Evolutionary conservation across 1,284 basidiomycete genomes (phyloP).

Genomic region (Cutaneotrichosporon spelunceum): DNA sequence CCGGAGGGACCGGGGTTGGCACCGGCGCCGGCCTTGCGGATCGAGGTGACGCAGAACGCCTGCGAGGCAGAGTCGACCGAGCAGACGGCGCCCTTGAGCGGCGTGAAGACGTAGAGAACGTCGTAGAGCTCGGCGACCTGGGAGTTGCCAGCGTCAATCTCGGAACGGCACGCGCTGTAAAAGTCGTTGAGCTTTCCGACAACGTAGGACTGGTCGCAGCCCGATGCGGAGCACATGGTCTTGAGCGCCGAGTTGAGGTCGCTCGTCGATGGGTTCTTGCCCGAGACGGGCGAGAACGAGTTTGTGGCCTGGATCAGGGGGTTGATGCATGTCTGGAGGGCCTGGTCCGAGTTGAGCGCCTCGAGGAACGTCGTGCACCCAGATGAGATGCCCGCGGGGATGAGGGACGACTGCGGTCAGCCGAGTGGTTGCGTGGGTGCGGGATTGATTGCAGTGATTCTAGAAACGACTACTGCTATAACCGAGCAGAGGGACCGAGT

Average conservation of each 20-base stretch:
- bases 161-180: constrained; percentile 63
- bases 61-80: constrained; percentile 64
- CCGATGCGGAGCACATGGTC: constrained; percentile 58
- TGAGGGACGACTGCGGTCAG: constrained; percentile 32
- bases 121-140: constrained; percentile 68
- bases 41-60: constrained; percentile 62
- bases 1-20: constrained; percentile 18
- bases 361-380: constrained; percentile 63
- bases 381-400: constrained; percentile 60
- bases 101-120: constrained; percentile 66
- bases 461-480: not conserved
- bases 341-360: constrained; percentile 61
- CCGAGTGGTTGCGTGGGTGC: not conserved
- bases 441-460: not conserved
- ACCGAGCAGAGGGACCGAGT: not conserved
- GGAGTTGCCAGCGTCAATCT: constrained; percentile 57
- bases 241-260: constrained; percentile 59
- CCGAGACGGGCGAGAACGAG: constrained; percentile 58
- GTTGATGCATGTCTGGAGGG: constrained; percentile 61
- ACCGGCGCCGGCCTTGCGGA: constrained; percentile 33
- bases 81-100: constrained; percentile 67
- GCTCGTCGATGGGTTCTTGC: constrained; percentile 57
- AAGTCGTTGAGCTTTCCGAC: constrained; percentile 65
- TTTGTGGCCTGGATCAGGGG: constrained; percentile 64
- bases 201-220: constrained; percentile 62